Evolutionary conservation across 2,329 filamentous ascomycete genomes (phyloP).

Genomic region (Ophiostoma perfectum): DNA sequence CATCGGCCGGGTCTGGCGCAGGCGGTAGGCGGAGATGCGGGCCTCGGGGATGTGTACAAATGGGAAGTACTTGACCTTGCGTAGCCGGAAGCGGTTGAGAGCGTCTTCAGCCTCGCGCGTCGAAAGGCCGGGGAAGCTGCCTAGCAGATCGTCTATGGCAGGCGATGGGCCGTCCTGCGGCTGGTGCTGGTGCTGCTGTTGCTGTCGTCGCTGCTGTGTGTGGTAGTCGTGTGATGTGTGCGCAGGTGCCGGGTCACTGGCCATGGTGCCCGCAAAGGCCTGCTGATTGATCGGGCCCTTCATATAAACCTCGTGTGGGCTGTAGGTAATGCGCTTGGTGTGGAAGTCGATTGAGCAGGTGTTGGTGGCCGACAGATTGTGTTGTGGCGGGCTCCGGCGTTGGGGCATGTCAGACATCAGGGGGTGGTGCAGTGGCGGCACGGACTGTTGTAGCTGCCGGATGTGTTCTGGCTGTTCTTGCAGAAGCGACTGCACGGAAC

Average conservation of each 20-base stretch:
- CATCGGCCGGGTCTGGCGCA: constrained; percentile 41
- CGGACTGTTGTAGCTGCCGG: not conserved
- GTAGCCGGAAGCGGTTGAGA: constrained; percentile 14
- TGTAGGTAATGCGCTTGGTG: constrained; percentile 12
- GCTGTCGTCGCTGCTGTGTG: not conserved
- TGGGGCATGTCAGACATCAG: not conserved
- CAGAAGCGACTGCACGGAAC: not conserved
- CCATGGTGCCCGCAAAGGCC: not conserved
- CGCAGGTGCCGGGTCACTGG: not conserved
- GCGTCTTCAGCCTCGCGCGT: constrained; percentile 15
- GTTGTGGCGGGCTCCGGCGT: not conserved
- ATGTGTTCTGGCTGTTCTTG: not conserved
- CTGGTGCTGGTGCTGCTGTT: not conserved
- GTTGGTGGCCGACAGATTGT: not conserved
- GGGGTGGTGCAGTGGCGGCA: not conserved
- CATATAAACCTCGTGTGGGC: constrained; percentile 15
- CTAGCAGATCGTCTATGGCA: not conserved
- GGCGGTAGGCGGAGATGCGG: constrained; percentile 33
- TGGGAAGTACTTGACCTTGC: constrained; percentile 38
- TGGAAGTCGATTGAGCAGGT: not conserved
- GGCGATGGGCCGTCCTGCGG: not conserved
- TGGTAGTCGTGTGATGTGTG: not conserved
- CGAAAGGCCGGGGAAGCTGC: not conserved
- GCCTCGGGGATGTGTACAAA: constrained; percentile 39
- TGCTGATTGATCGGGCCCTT: not conserved